These are phyloP conservation scores for Astragalus membranaceus DNA, from an alignment of 306 rosid species.

Conservation along the genomic window DNA sequence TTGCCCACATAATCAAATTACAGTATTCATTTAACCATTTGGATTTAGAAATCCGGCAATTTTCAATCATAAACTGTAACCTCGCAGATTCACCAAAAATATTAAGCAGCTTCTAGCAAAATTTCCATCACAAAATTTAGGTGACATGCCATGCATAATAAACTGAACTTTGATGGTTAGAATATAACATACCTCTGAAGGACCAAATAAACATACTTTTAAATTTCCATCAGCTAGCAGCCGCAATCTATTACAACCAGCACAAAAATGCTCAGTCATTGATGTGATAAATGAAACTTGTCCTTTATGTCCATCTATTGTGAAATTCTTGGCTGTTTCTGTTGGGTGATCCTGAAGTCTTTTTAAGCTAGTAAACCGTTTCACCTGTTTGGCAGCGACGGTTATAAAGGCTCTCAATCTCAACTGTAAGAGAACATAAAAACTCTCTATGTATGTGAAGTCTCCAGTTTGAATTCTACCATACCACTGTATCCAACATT, in stretches of 20 bases:
- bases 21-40: not conserved
- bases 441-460: not conserved
- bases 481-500: constrained; percentile 94
- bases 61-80: not conserved
- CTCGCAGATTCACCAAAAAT: constrained; percentile 4
- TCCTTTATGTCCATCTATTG: constrained; percentile 70
- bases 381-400: constrained; percentile 41
- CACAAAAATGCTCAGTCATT: constrained; percentile 97
- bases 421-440: constrained; percentile 14
- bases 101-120: not conserved
- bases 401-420: constrained; percentile 3
- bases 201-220: constrained; percentile 93
- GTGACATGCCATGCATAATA: constrained; percentile 8
- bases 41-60: not conserved
- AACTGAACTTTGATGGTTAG: constrained; percentile 2
- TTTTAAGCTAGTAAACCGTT: constrained; percentile 40
- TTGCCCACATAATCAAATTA: not conserved
- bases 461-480: constrained; percentile 52
- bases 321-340: constrained; percentile 89
- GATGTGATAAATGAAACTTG: constrained; percentile 85
- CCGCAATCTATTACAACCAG: constrained; percentile 95
- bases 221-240: constrained; percentile 92
- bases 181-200: constrained; percentile 69
- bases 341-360: constrained; percentile 77
- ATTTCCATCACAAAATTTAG: not conserved